Percentiles rank a stretch among this genome's conserved stretches.
These are phyloP conservation scores for Gleditsia sinensis DNA, from an alignment of 306 rosid species.

Conservation along the genomic window DNA sequence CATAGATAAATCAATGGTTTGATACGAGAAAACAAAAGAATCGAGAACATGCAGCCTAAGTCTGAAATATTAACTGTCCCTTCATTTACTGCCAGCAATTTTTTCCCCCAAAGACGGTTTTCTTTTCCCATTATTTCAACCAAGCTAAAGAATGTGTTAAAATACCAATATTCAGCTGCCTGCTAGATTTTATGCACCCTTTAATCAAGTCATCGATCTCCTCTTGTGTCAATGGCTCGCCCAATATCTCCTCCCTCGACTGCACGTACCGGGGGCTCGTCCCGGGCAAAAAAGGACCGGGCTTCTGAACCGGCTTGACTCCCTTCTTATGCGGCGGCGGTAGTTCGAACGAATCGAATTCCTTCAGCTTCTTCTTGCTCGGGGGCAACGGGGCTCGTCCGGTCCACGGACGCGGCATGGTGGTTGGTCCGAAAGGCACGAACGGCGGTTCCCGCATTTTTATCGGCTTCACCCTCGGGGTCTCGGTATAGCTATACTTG, in stretches of 20 bases:
- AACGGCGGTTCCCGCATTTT: constrained; percentile 73
- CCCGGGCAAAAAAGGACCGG: constrained; percentile 68
- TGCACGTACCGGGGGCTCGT: constrained; percentile 57
- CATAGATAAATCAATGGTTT: background rate
- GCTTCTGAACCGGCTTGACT: constrained; percentile 67
- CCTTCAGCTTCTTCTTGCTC: constrained; percentile 67
- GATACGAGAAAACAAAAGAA: background rate
- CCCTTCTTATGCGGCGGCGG: constrained; percentile 78
- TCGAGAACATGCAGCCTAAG: background rate
- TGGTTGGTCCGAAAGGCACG: constrained; percentile 64
- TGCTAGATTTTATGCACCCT: constrained; percentile 46
- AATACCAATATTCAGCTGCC: constrained; percentile 73
- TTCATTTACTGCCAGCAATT: background rate
- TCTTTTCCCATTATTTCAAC: background rate
- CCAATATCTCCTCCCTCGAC: constrained; percentile 68
- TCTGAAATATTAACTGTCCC: background rate
- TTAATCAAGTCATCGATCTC: constrained; percentile 49
- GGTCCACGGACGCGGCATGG: constrained; percentile 72
- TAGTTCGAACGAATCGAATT: constrained; percentile 62
- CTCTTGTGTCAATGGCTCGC: constrained; percentile 61
- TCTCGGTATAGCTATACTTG: constrained; percentile 95
- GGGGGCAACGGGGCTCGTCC: constrained; percentile 72
- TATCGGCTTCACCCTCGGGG: constrained; percentile 73
- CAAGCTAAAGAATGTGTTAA: background rate
- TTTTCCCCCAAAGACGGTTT: background rate